Evolutionary conservation across 345 rosid genomes (phyloP).

Genomic region (Pugionium cornutum): DNA sequence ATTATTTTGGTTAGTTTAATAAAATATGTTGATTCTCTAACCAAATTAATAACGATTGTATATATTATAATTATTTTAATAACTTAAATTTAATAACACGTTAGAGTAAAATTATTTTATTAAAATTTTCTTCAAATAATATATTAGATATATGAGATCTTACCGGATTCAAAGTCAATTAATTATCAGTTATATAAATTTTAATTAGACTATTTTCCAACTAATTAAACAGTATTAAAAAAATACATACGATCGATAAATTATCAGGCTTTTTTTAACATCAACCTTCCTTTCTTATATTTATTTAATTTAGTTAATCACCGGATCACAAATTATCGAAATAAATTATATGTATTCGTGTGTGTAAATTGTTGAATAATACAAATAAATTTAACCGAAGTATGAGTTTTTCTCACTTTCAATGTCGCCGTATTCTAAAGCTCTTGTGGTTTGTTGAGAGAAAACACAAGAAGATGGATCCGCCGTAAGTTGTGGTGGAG

Average conservation of each 20-base stretch:
- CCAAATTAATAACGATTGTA: too few species aligned
- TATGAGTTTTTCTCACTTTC: slow-evolving; percentile 69
- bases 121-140: too few species aligned
- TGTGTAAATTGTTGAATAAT: slow-evolving; percentile 18
- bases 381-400: slow-evolving; percentile 51
- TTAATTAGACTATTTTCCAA: not conserved
- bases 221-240: too few species aligned
- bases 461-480: slow-evolving; percentile 54
- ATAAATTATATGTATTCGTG: slow-evolving; percentile 41
- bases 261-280: not conserved
- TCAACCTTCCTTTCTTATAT: slow-evolving; percentile 32
- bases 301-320: slow-evolving; percentile 34
- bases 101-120: too few species aligned
- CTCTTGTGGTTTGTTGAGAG: slow-evolving; percentile 43
- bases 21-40: too few species aligned
- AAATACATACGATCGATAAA: not conserved
- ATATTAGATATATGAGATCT: too few species aligned
- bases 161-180: too few species aligned
- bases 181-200: too few species aligned
- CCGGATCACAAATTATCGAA: slow-evolving; percentile 31
- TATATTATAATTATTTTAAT: too few species aligned
- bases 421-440: slow-evolving; percentile 57
- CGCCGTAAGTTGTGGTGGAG: slow-evolving; percentile 45
- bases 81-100: too few species aligned
- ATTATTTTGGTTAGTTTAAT: too few species aligned